Evolutionary conservation across 208 protist genomes (phyloP).

Genomic region (Phytomonas serpens): DNA sequence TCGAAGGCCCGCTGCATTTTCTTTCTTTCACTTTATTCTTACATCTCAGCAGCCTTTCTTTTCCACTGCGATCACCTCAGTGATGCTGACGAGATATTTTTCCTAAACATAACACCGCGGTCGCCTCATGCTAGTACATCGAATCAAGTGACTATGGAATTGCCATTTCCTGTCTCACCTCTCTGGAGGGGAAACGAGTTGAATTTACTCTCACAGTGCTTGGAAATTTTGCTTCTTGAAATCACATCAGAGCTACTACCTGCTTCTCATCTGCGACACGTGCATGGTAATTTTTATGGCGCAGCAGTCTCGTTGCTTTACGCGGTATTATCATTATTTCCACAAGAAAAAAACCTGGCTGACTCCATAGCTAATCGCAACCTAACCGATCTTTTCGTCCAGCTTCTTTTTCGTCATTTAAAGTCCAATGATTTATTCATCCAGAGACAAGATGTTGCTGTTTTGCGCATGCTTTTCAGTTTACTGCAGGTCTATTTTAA

Average conservation of each 20-base stretch:
- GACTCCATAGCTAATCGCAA: background rate
- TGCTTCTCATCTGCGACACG: background rate
- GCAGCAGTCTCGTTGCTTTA: background rate
- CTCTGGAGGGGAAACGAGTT: background rate
- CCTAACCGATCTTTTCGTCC: background rate
- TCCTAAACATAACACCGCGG: background rate
- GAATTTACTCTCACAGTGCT: background rate
- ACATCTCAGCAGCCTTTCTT: background rate
- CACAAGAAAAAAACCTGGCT: background rate
- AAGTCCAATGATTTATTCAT: background rate
- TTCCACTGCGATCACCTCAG: background rate
- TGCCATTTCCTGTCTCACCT: background rate
- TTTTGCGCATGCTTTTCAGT: background rate
- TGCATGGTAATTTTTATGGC: background rate
- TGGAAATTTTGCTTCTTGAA: background rate
- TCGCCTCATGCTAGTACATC: background rate
- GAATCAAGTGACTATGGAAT: background rate
- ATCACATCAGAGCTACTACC: background rate
- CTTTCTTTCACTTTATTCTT: background rate
- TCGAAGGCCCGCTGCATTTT: background rate
- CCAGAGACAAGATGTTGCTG: background rate
- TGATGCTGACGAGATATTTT: background rate
- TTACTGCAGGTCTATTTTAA: background rate
- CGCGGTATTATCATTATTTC: background rate
- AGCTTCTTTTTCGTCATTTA: background rate